Conservation (phyloP, 1,284 basidiomycete species). For the Trametes sp. region DNA sequence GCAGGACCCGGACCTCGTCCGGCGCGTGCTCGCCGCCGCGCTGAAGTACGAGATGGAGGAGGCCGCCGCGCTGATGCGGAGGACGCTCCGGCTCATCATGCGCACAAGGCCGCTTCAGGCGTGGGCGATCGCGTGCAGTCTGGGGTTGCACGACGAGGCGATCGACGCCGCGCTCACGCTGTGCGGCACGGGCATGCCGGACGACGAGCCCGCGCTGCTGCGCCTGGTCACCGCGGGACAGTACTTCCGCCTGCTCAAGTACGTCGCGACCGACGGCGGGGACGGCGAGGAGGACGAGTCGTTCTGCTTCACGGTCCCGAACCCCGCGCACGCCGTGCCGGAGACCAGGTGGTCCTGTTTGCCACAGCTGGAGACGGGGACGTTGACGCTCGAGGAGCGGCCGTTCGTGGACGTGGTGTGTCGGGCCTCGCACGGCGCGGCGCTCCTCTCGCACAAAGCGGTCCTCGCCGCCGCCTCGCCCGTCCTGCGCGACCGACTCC, state of each 20-base stretch:
- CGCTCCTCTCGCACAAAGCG: slow-evolving; percentile 1
- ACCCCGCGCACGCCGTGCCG: background rate
- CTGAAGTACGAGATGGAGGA: slow-evolving; percentile 24
- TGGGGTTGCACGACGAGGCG: background rate
- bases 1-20: background rate
- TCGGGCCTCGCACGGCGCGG: background rate
- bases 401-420: slow-evolving; percentile 2
- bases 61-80: background rate
- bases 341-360: too few species aligned
- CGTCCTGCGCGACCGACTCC: background rate
- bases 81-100: background rate
- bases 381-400: background rate
- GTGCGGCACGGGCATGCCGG: background rate
- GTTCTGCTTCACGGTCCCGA: background rate
- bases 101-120: background rate
- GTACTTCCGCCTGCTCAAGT: slow-evolving; percentile 3
- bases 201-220: background rate
- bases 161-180: background rate
- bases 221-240: background rate
- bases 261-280: background rate
- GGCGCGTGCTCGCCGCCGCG: slow-evolving; percentile 16
- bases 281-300: background rate
- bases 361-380: too few species aligned
- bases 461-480: background rate
- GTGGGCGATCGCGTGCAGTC: background rate